These are phyloP conservation scores for Asterophora parasitica DNA, from an alignment of 768 basidiomycete species.

Conservation along the genomic window DNA sequence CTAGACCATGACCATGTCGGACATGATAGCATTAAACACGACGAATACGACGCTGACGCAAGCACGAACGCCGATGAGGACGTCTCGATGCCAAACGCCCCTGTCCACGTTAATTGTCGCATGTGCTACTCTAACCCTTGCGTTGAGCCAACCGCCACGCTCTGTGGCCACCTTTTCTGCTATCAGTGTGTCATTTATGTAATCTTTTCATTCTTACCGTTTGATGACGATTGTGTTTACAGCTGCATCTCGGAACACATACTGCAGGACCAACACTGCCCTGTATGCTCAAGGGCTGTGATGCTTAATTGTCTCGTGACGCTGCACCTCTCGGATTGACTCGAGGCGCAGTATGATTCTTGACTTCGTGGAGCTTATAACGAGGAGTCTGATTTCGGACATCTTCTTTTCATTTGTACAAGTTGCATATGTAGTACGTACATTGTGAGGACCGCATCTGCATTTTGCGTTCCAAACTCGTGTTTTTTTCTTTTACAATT, in stretches of 20 bases:
- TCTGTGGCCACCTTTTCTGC: constrained; percentile 64
- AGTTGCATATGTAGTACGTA: too few relatives aligned
- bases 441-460: too few relatives aligned
- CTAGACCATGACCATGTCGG: too few relatives aligned
- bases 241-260: constrained; percentile 6
- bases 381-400: too few relatives aligned
- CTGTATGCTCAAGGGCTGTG: not conserved
- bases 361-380: too few relatives aligned
- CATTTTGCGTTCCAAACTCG: too few relatives aligned
- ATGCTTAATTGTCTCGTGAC: constrained; percentile 3
- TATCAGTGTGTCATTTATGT: constrained; percentile 33
- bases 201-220: too few relatives aligned
- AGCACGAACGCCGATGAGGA: not conserved
- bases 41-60: not conserved
- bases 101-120: constrained; percentile 41
- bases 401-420: too few relatives aligned
- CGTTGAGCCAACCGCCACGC: constrained; percentile 50
- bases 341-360: not conserved
- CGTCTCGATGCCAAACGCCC: not conserved
- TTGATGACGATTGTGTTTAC: not conserved
- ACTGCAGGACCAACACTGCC: constrained; percentile 1
- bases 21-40: not conserved
- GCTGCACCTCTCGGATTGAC: not conserved
- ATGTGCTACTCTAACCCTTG: constrained; percentile 44
- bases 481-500: too few relatives aligned